These are phyloP conservation scores for Porogramme epimiltina DNA, from an alignment of 1,284 basidiomycete genomes.

Conservation along the genomic window DNA sequence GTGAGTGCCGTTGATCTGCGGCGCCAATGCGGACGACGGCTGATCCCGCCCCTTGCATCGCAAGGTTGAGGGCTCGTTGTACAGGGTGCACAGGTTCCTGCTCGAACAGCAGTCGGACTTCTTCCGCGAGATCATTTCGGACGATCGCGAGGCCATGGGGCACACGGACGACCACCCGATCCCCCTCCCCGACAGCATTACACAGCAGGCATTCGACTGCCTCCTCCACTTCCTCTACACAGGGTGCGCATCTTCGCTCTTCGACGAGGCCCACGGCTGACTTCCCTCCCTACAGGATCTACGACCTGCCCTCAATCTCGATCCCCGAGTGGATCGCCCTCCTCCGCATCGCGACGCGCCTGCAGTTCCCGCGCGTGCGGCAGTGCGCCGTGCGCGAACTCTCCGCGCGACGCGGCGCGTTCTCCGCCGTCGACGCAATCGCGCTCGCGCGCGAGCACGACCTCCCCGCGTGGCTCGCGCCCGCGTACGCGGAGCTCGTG, in stretches of 20 bases:
- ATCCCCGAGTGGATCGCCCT: constrained; percentile 37
- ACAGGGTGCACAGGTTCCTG: constrained; percentile 38
- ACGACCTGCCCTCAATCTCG: constrained; percentile 27
- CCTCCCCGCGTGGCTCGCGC: constrained; percentile 39
- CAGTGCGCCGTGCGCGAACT: constrained; percentile 34
- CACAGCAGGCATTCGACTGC: constrained; percentile 32
- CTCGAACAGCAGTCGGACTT: constrained; percentile 38
- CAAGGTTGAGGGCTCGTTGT: constrained; percentile 37
- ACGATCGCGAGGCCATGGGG: constrained; percentile 21
- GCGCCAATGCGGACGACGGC: background rate
- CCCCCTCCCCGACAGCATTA: constrained; percentile 27
- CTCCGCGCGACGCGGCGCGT: constrained; percentile 21
- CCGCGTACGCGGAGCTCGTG: constrained; percentile 41
- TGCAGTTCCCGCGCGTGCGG: constrained; percentile 35
- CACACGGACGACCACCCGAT: constrained; percentile 34
- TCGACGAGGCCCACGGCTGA: background rate
- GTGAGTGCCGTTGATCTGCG: constrained; percentile 9
- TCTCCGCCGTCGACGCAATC: constrained; percentile 38
- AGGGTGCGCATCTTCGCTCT: constrained; percentile 26
- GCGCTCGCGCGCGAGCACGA: constrained; percentile 40
- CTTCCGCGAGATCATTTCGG: constrained; percentile 33
- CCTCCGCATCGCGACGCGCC: constrained; percentile 36
- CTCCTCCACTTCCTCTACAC: constrained; percentile 38
- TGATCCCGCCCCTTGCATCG: background rate
- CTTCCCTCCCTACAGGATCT: constrained; percentile 24